Conservation (phyloP, 2,329 filamentous ascomycete genomes). For the Aplosporella prunicola region DNA sequence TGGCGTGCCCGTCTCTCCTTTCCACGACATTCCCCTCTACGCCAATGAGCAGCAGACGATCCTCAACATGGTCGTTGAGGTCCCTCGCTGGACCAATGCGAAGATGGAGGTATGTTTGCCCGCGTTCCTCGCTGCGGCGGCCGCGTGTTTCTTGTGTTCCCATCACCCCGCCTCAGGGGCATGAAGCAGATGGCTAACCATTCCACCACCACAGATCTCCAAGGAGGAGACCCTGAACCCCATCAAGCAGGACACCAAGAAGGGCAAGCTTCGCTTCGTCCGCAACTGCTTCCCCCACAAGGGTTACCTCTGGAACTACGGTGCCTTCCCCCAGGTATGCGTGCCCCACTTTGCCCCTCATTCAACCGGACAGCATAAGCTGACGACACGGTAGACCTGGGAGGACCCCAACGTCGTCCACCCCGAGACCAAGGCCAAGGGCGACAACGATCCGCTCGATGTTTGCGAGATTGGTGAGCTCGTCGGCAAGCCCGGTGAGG, state of each 20-base stretch:
- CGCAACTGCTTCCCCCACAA: constrained; percentile 99
- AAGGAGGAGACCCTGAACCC: constrained; percentile 98
- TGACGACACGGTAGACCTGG: constrained; percentile 65
- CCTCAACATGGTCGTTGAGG: constrained; percentile 99
- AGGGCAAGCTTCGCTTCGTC: constrained; percentile 98
- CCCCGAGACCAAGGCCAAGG: constrained; percentile 99
- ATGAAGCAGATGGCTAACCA: no score
- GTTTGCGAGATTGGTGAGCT: constrained; percentile 99
- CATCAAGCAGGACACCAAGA: constrained; percentile 99
- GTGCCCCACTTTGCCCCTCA: constrained; percentile 13
- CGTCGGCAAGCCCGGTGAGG: constrained; percentile 87
- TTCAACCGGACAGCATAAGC: constrained; percentile 15
- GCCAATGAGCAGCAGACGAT: constrained; percentile 93
- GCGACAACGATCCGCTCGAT: constrained; percentile 97
- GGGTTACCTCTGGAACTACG: constrained; percentile 99
- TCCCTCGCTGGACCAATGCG: constrained; percentile 98
- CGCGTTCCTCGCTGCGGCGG: not conserved
- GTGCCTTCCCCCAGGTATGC: constrained; percentile 91
- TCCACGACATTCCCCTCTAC: constrained; percentile 97
- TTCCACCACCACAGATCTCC: constrained; percentile 71
- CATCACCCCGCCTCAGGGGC: no score
- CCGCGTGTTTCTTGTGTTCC: no score
- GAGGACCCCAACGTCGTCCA: constrained; percentile 94
- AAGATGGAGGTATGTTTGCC: constrained; percentile 80
- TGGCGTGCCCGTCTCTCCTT: constrained; percentile 85